A percentile compares a stretch with the other conserved stretches of the same genome.
Conservation (phyloP, 2,329 filamentous ascomycete genomes). For the Diaporthe vexans region DNA sequence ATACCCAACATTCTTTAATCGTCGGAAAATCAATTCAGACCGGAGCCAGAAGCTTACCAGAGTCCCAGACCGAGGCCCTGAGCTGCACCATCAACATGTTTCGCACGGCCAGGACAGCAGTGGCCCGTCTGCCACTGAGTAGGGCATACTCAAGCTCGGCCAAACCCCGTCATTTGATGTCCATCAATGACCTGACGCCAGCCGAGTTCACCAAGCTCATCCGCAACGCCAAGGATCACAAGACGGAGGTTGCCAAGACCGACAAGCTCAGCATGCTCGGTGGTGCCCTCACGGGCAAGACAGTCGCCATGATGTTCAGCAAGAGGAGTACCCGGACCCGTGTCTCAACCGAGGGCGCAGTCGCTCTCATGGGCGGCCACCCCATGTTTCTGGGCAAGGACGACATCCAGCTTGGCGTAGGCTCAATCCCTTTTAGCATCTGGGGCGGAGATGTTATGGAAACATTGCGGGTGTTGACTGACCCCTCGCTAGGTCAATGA, state of each 20-base stretch:
- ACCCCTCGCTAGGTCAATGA: slow-evolving; percentile 80
- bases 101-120: slow-evolving; percentile 45
- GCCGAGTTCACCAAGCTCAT: slow-evolving; percentile 86
- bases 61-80: neutral
- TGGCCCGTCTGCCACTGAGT: slow-evolving; percentile 53
- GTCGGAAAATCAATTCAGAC: neutral
- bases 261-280: slow-evolving; percentile 71
- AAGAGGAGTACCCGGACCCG: slow-evolving; percentile 95
- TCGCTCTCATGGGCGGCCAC: slow-evolving; percentile 89
- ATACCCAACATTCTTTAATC: neutral
- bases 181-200: slow-evolving; percentile 87
- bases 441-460: neutral
- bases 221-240: slow-evolving; percentile 83
- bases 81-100: slow-evolving; percentile 37
- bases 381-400: slow-evolving; percentile 97
- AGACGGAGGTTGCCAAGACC: slow-evolving; percentile 81
- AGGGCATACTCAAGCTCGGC: slow-evolving; percentile 60
- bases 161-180: slow-evolving; percentile 85
- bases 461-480: neutral
- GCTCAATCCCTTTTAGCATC: slow-evolving; percentile 47
- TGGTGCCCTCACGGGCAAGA: slow-evolving; percentile 78
- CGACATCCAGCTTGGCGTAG: slow-evolving; percentile 93
- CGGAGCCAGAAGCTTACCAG: neutral
- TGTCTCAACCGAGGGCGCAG: slow-evolving; percentile 92
- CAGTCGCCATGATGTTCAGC: slow-evolving; percentile 95